phyloP scores from a whole-genome alignment of 1,284 basidiomycete genomes.

The Trichosporon coremiiforme region DNA sequence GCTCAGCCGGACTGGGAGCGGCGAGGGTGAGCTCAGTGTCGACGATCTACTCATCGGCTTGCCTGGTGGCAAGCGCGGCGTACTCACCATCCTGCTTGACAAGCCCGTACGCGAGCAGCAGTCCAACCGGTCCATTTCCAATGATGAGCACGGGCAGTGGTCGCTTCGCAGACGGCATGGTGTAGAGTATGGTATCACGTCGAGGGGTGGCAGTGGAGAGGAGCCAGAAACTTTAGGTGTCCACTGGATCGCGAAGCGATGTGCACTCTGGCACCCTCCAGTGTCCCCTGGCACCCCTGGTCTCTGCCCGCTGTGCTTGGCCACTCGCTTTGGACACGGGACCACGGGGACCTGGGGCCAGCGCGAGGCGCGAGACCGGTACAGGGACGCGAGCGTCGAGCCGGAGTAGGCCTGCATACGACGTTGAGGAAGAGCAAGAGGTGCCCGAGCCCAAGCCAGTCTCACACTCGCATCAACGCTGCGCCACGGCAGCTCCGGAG shows the following conservation, averaged over 20 bases:
- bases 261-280: too few species aligned
- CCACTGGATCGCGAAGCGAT: too few species aligned
- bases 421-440: too few species aligned
- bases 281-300: not conserved
- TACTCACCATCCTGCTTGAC: slow-evolving; percentile 33
- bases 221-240: not conserved
- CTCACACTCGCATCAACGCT: not conserved
- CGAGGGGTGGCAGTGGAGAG: not conserved
- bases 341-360: too few species aligned
- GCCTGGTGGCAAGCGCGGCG: not conserved
- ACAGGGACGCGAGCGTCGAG: too few species aligned
- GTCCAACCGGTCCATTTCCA: slow-evolving; percentile 36
- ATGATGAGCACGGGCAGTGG: slow-evolving; percentile 34
- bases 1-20: too few species aligned
- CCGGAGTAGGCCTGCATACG: too few species aligned
- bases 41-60: not conserved
- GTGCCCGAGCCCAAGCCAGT: not conserved
- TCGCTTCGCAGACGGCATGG: slow-evolving; percentile 19
- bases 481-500: not conserved
- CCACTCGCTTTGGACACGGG: too few species aligned
- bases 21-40: not conserved
- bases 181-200: not conserved
- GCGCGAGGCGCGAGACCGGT: too few species aligned
- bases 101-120: slow-evolving; percentile 32
- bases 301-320: not conserved